Base-by-base conservation (phyloP, 352 stramenopile species). In the Globisporangium nodosum region DNA sequence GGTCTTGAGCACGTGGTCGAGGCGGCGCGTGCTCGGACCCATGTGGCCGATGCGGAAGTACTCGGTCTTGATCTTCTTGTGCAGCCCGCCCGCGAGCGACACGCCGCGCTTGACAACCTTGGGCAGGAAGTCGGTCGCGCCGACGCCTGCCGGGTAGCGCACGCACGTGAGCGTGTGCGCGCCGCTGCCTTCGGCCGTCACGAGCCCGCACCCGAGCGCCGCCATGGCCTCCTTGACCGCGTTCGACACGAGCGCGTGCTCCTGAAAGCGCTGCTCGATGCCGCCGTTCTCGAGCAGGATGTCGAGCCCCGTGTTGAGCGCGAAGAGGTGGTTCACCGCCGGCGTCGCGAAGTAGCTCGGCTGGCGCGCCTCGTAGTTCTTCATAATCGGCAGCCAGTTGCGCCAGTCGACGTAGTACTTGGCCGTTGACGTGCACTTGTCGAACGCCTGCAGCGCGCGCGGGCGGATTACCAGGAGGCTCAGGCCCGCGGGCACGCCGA, bases 21-120 rank as follows among this genome's bases (percentile, higher is more conserved):
- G 61, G 47, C 80, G 76, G 39, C 82, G 78, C 46, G 82, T 86
- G 66, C 78, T 89, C 45, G 80, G 82, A 12, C 82, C 82, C 82
- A 92, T 92, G 74, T 92, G 82, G 42, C 82, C 82, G 56, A 92
- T 92, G 39, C 82, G 82, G 62, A 92, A 92, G 73, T 92, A 92
- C 54, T 92, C 74, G 21, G 72, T 89, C 76, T 92, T 92, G 66
- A 92, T 92, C 49, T 84, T 62, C 60, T 88, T 88, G 70, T 89
- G 82, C 35, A 92, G 66, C 0, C 79, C 82, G 6, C 82, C 82
- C 9, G 82, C 79, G 18, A 92, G 71, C 54, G 82, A 92, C 31
- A 92, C 80, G 7, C 82, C 82, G 43, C 76, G 78, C 56, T 83
- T 74, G 11, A 81, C 68, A 4, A 88, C 80, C 63, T 90, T 92